phyloP scores from a whole-genome alignment of 345 rosid genomes.

The Zanthoxylum bungeanum region DNA sequence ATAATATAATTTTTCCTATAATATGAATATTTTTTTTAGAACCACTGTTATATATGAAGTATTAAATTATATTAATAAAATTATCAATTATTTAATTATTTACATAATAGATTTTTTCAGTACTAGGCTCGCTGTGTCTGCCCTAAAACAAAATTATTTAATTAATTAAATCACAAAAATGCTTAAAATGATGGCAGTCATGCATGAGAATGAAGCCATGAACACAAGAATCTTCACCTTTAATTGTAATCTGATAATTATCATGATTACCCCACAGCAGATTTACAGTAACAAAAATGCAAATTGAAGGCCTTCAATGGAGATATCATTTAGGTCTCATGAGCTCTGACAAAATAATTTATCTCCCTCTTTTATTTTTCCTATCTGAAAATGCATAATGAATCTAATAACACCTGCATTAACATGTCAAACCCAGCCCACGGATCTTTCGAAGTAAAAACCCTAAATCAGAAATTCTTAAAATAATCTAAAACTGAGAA shows the following conservation, averaged over 20 bases:
- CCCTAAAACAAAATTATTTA: not conserved
- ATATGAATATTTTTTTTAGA: too few relatives aligned
- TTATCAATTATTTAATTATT: too few relatives aligned
- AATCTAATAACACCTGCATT: not conserved
- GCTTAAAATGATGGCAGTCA: conserved; percentile 12
- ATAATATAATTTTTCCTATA: too few relatives aligned
- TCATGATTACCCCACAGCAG: not conserved
- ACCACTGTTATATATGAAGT: too few relatives aligned
- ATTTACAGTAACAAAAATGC: too few relatives aligned
- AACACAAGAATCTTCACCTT: conserved; percentile 14
- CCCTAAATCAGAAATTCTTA: conserved; percentile 15
- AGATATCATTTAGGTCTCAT: conserved; percentile 18
- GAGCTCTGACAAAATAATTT: conserved; percentile 7
- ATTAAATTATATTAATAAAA: too few relatives aligned
- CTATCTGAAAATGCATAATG: too few relatives aligned
- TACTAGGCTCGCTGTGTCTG: too few relatives aligned
- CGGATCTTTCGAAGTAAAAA: not conserved
- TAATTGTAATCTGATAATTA: not conserved
- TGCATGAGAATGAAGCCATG: conserved; percentile 33
- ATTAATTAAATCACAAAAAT: not conserved
- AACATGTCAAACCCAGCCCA: not conserved
- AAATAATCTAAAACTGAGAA: too few relatives aligned
- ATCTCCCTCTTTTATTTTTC: not conserved
- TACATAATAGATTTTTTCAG: too few relatives aligned
- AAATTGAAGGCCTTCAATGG: too few relatives aligned